Evolutionary conservation across 2,329 filamentous ascomycete genomes (phyloP), one percentile per base, ranked within the genome.

Genomic region (Pseudogymnoascus sp.): DNA sequence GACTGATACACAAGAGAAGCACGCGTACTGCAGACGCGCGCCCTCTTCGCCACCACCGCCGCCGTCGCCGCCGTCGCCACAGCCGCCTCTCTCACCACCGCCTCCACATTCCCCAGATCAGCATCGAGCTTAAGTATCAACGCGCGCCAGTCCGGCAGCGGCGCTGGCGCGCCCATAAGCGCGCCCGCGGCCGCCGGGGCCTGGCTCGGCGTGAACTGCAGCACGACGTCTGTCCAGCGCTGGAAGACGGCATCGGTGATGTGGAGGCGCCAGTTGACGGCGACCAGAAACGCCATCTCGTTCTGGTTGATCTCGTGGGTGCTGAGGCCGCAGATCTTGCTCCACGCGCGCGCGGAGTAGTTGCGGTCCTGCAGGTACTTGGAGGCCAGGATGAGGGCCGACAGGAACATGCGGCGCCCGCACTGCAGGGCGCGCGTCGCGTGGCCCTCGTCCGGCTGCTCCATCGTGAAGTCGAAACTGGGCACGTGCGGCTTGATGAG

Each of bases 321-420:
- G 73, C 90, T 91, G 63, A 99, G 81, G n/a, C 94, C 94, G 16
- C 94, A 97, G 70, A 99, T 99, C 80, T 96, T 97, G 76, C 93
- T 97, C 94, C 94, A 99, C 44, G 94, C 94, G 63, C 93, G 88
- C 59, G 94, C 92, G 12, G 94, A 97, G 77, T 96, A 99, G 77
- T 97, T 99, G 69, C 93, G 88, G 74, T 99, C 94, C 76, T 99
- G 94, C 56, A 99, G 80, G 74, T 97, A 99, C 79, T 99, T 99
- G 37, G 94, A 97, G 1, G 94, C 94, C 63, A 99, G 82, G 68
- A 99, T 97, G 65, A 99, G 82, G 59, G 93, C 92, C 10, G 94
- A 88, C 62, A 99, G 83, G 74, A 99, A 97, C 93, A 97, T 97
- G 71, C 94, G 91, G 66, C 94, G 89, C 63, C 94, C 94, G 76